phyloP scores from a whole-genome alignment of 441 rosid genomes.

The Iberis amara region DNA sequence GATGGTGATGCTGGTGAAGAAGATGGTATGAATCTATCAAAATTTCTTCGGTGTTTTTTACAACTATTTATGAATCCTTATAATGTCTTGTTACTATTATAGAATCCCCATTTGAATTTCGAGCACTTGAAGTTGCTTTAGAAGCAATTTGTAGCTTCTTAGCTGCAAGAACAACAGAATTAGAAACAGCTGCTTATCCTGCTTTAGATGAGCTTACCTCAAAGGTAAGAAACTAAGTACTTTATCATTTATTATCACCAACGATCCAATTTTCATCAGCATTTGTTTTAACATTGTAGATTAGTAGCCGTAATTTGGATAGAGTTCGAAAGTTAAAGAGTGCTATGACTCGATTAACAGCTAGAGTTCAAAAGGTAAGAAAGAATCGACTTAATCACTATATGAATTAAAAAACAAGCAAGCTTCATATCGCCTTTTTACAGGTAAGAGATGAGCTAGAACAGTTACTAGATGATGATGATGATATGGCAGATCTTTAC shows the following conservation, averaged over 20 bases:
- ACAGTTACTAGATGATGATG: conserved; percentile 90
- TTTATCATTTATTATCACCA: background rate
- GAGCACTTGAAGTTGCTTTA: conserved; percentile 88
- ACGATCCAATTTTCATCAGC: conserved; percentile 2
- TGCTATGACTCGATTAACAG: conserved; percentile 91
- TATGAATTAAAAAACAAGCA: background rate
- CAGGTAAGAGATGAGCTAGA: conserved; percentile 98
- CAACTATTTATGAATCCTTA: too few relatives aligned
- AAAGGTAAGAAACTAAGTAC: conserved; percentile 35
- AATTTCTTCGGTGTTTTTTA: background rate
- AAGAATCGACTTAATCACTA: background rate
- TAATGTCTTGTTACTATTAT: conserved; percentile 25
- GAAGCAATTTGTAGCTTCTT: conserved; percentile 94
- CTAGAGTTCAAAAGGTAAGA: conserved; percentile 87
- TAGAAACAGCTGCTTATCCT: conserved; percentile 92
- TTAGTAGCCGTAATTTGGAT: conserved; percentile 92
- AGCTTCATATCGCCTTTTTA: too few relatives aligned
- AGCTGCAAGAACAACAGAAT: conserved; percentile 82
- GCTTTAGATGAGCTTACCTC: conserved; percentile 95
- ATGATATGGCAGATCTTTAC: conserved; percentile 96
- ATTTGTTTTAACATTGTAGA: conserved; percentile 52
- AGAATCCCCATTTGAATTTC: conserved; percentile 94
- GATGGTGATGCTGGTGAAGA: conserved; percentile 77
- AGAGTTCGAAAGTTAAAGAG: conserved; percentile 96
- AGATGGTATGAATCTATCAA: too few relatives aligned